Evolutionary conservation across 2,329 filamentous ascomycete genomes (phyloP).

Genomic region (Ilyonectria sp.): DNA sequence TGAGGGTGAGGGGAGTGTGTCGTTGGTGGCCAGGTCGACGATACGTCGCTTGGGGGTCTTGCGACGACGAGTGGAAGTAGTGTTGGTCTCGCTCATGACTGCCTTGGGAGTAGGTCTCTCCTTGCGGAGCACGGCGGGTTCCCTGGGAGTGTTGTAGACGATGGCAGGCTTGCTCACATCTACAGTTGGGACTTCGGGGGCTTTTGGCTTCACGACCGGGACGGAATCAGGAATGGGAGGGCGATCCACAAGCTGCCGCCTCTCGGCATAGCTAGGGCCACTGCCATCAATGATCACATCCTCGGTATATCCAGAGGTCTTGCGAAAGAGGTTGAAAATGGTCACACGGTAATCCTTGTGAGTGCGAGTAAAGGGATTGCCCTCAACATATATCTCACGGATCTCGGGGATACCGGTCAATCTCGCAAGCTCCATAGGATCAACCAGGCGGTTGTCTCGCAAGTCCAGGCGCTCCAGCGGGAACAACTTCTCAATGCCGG

Average conservation of each 20-base stretch:
- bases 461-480: constrained; percentile 93
- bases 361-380: constrained; percentile 92
- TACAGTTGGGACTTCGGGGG: constrained; percentile 73
- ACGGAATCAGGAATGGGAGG: constrained; percentile 82
- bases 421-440: constrained; percentile 90
- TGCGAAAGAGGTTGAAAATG: constrained; percentile 97
- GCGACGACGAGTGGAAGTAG: constrained; percentile 72
- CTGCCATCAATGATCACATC: constrained; percentile 91
- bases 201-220: constrained; percentile 81
- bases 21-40: constrained; percentile 73
- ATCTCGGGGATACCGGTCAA: constrained; percentile 93
- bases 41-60: constrained; percentile 75
- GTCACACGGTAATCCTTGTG: constrained; percentile 88
- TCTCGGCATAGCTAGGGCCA: constrained; percentile 87
- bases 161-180: constrained; percentile 79
- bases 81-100: constrained; percentile 71
- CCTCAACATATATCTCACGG: constrained; percentile 91
- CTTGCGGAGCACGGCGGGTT: constrained; percentile 70
- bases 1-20: constrained; percentile 52
- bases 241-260: constrained; percentile 86
- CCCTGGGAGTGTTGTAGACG: constrained; percentile 66
- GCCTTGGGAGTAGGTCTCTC: constrained; percentile 69
- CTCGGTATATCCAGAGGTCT: constrained; percentile 89
- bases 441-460: constrained; percentile 90
- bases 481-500: constrained; percentile 89